Evolutionary conservation across 2,329 filamentous ascomycete species (phyloP).

Genomic region (Penicillium expansum): DNA sequence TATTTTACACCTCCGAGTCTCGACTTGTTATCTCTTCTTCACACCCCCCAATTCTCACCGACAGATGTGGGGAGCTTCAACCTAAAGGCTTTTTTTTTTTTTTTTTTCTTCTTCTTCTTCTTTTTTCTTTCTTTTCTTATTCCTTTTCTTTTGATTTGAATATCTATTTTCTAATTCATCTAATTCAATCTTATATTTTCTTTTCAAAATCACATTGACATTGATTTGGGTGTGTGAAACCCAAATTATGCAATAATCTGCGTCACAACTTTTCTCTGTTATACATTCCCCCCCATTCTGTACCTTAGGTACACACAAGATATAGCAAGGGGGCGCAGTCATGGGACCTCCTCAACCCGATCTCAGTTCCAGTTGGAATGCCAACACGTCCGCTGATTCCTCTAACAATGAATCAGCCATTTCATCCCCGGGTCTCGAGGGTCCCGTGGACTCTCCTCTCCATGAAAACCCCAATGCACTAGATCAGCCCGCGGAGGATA

Average conservation of each 20-base stretch:
- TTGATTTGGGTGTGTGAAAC: neutral
- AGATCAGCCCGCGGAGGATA: constrained; percentile 17
- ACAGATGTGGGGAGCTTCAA: neutral
- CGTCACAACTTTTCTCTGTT: neutral
- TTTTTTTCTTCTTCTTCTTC: neutral
- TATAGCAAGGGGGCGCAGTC: constrained; percentile 7
- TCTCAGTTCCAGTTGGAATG: constrained; percentile 21
- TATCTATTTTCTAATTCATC: neutral
- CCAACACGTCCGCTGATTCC: constrained; percentile 11
- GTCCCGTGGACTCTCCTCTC: constrained; percentile 7
- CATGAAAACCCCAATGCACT: constrained; percentile 12
- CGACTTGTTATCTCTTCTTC: neutral
- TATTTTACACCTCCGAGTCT: neutral
- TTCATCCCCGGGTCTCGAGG: constrained; percentile 9
- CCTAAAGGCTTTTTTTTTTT: neutral
- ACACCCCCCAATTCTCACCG: neutral
- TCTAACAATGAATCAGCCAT: constrained; percentile 11
- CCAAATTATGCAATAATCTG: neutral
- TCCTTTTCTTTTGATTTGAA: neutral
- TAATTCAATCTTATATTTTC: neutral
- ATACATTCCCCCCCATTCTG: neutral
- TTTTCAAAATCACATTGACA: neutral
- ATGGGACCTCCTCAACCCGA: constrained; percentile 24
- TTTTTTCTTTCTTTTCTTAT: neutral
- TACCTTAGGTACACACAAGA: neutral